Evolutionary conservation across 805 yeast species (phyloP), one percentile per base, ranked within the genome.

Genomic region (Peterozyma toletana): DNA sequence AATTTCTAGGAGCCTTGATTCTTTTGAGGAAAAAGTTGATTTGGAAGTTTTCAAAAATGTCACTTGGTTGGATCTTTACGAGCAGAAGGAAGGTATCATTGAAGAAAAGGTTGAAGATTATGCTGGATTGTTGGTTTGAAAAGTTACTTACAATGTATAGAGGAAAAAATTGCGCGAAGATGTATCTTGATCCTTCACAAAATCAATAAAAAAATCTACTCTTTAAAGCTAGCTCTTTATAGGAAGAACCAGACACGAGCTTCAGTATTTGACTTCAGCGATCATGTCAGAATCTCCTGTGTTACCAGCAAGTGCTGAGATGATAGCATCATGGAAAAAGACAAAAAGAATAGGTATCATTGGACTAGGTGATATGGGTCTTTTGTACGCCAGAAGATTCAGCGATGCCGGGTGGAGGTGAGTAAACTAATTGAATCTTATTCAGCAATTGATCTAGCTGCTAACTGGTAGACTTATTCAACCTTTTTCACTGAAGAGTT

Each of bases 281-380:
- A 7, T 21, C 27, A 21, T 21, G 27, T 21, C 27, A 21, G 27
- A 21, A 21, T 21, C 27, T 21, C 27, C 27, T 7, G 34, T 11
- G 18, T 21, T n/a, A 34, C 17, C 11, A 27, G n/a, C 31, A 35
- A 33, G 38, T 13, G 37, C 33, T 41, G 52, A 52, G 7, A 54
- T 48, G 34, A 45, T 58, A 6, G 37, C 40, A 11, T 44, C 51
- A 47, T 68, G 73, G 75, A 68, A 71, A 45, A 45, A 45, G 11
- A 50, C 67, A 16, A 83, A 83, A 57, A 70, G 69, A 16, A 75
- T 93, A 38, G 99, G 99, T 2, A 85, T 93, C 50, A 90, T 93
- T 47, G 99, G 99, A 2, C 74, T 91, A 33, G 99, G 99, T 30
- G 98, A 91, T 60, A 93, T 93, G 99, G 99, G 99, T 7, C 66